phyloP scores from a whole-genome alignment of 441 rosid species.

The Iberis amara region DNA sequence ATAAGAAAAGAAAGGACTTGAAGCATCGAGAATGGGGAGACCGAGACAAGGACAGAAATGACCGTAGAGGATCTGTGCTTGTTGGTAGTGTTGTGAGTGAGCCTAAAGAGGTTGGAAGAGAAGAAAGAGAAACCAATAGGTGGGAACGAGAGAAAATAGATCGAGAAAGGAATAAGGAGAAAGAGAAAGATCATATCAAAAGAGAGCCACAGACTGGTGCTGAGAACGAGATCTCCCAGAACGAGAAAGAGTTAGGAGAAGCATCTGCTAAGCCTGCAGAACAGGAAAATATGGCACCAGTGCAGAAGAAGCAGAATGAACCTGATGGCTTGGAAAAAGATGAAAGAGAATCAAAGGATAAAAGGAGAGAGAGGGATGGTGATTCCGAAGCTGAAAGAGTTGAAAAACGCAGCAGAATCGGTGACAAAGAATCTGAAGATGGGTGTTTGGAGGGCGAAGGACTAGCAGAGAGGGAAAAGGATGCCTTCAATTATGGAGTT shows the following conservation, averaged over 20 bases:
- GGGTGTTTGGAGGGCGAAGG: slow-evolving; percentile 82
- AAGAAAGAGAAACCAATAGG: slow-evolving; percentile 78
- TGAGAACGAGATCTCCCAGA: slow-evolving; percentile 57
- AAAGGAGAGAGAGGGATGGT: slow-evolving; percentile 78
- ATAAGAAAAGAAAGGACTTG: slow-evolving; percentile 76
- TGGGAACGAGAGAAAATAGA: slow-evolving; percentile 90
- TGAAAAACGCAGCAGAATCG: slow-evolving; percentile 64
- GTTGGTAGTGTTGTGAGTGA: slow-evolving; percentile 53
- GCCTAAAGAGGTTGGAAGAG: slow-evolving; percentile 60
- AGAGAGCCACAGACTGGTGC: slow-evolving; percentile 57
- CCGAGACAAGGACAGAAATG: slow-evolving; percentile 83
- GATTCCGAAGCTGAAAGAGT: slow-evolving; percentile 72
- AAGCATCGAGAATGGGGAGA: slow-evolving; percentile 91
- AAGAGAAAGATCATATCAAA: slow-evolving; percentile 69
- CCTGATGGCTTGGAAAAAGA: slow-evolving; percentile 61
- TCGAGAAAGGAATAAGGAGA: slow-evolving; percentile 77
- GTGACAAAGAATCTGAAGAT: slow-evolving; percentile 82
- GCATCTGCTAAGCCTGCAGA: slow-evolving; percentile 53
- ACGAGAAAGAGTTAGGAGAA: slow-evolving; percentile 69
- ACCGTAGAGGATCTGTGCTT: slow-evolving; percentile 55
- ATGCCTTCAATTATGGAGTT: slow-evolving; percentile 62
- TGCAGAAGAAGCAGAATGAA: slow-evolving; percentile 71
- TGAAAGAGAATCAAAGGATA: slow-evolving; percentile 73
- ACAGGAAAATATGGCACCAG: slow-evolving; percentile 48
- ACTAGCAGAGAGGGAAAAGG: slow-evolving; percentile 66